These are phyloP conservation scores for Xylaria sp. DNA, from an alignment of 2,329 filamentous ascomycete genomes.

Conservation along the genomic window DNA sequence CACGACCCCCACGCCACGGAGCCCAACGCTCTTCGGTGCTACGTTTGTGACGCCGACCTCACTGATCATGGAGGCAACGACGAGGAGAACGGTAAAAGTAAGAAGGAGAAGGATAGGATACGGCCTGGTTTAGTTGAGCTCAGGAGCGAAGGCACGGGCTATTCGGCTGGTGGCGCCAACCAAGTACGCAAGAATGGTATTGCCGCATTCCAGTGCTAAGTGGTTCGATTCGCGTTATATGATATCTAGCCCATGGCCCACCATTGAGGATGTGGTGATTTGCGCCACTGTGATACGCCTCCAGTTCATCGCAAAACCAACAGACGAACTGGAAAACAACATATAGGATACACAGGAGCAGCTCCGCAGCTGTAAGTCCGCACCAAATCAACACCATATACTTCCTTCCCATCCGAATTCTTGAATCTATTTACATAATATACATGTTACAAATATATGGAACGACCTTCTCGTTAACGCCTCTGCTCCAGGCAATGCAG, in stretches of 20 bases:
- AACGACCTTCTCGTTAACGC: conserved; percentile 6
- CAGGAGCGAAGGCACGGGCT: conserved; percentile 89
- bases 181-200: conserved; percentile 81
- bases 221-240: conserved; percentile 8
- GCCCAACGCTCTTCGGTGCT: conserved; percentile 72
- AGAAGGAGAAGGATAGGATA: conserved; percentile 65
- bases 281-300: not conserved
- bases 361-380: conserved; percentile 28
- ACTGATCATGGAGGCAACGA: conserved; percentile 50
- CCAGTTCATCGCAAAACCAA: not conserved
- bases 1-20: conserved; percentile 63
- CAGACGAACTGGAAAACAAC: not conserved
- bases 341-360: conserved; percentile 21
- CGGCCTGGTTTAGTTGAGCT: conserved; percentile 81
- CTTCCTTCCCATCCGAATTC: not conserved
- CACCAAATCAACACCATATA: not conserved
- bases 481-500: conserved; percentile 3
- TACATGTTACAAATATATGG: conserved; percentile 13
- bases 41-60: conserved; percentile 87
- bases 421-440: conserved; percentile 15
- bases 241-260: not conserved
- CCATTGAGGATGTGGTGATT: not conserved
- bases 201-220: conserved; percentile 79
- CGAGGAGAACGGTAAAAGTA: conserved; percentile 52
- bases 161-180: conserved; percentile 86